Evolutionary conservation across 2,329 filamentous ascomycete species (phyloP), one percentile per base, ranked within the genome.

Genomic region (Coniella vitis): DNA sequence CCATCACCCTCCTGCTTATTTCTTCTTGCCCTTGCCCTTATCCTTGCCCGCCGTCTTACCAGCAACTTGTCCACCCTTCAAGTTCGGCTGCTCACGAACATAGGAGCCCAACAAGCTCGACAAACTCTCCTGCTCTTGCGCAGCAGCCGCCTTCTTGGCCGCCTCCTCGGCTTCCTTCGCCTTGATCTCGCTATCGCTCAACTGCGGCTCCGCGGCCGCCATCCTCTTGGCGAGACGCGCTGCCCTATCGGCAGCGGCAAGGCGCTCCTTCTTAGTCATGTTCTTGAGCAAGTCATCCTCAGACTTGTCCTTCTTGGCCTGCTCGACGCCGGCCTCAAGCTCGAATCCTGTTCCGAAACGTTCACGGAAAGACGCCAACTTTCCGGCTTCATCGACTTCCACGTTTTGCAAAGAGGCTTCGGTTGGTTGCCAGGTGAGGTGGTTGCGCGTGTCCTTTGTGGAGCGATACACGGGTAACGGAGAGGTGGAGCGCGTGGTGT

Each of bases 381-480:
- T 81, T 16, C 93, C 93, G 3, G 93, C 91, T 76, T 97, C 93
- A 66, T 98, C 93, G 55, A 94, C 83, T 71, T 98, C 93, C 50
- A 96, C 78, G 65, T 93, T 95, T 64, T 84, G 73, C 60, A 98
- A 74, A 54, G 86, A 85, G 68, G 83, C 82, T 57, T 86, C 84
- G 51, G 76, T 83, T 0, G 93, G 93, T 66, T 97, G 93, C 93
- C 93, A 98, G 47, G 95, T 69, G 2, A 87, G 73, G 61, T 87
- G 84, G 74, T 97, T 98, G 60, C 89, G 83, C 38, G 85, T 87
- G 71, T 98, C 93, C 69, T 95, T 94, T 53, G 71, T 70, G 50
- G 73, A 72, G 51, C 73, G 72, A 69, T 80, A 77, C 41, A 86
- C 65, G 3, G 78, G 74, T 32, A 68, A 57, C 0, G 88, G 87